phyloP scores from a whole-genome alignment of 2,329 filamentous ascomycete genomes.

The Talaromyces sp. region DNA sequence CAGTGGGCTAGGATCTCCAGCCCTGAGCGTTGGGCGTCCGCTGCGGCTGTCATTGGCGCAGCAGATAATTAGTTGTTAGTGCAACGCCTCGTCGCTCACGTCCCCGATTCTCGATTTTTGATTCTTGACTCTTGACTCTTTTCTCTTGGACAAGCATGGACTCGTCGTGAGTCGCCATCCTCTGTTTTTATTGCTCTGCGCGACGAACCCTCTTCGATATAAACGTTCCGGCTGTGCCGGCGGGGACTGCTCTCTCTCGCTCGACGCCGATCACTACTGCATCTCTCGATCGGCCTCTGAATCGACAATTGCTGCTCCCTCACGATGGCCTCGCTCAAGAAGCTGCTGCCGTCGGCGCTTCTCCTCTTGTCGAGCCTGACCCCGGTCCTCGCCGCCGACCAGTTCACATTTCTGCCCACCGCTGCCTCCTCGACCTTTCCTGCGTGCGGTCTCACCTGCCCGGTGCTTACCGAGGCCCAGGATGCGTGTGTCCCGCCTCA shows the following conservation, averaged over 20 bases:
- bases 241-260: background rate
- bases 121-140: no score
- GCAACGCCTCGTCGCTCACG: background rate
- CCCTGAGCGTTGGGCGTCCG: background rate
- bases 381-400: slow-evolving; percentile 15
- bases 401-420: slow-evolving; percentile 28
- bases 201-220: background rate
- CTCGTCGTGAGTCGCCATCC: background rate
- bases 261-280: background rate
- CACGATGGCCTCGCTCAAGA: background rate
- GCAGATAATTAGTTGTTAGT: background rate
- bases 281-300: no score
- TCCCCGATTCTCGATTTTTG: no score
- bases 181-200: background rate
- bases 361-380: background rate
- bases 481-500: slow-evolving; percentile 61
- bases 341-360: background rate
- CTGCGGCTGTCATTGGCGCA: background rate
- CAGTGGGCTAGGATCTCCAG: background rate
- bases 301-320: background rate
- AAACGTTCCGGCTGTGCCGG: background rate
- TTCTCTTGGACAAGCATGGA: background rate
- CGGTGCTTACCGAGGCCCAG: slow-evolving; percentile 63
- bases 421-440: slow-evolving; percentile 49
- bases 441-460: slow-evolving; percentile 56